Conservation (phyloP, 306 rosid genomes). For the Sophora flavescens region DNA sequence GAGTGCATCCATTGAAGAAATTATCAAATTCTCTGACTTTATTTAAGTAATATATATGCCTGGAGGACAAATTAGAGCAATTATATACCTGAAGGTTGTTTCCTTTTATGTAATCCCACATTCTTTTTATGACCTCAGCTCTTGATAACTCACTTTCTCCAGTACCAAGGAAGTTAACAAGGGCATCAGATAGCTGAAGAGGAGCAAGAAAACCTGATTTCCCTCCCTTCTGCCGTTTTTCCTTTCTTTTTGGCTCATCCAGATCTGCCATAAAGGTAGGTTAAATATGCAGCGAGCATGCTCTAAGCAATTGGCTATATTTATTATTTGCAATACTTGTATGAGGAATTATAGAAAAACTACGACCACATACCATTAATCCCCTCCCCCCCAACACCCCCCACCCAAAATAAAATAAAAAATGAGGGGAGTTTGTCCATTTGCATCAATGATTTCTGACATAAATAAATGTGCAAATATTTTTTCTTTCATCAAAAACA, state of each 20-base stretch:
- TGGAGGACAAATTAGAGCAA: constrained; percentile 34
- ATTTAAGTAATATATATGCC: constrained; percentile 31
- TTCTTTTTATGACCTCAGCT: constrained; percentile 69
- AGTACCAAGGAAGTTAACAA: constrained; percentile 70
- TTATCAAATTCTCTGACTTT: constrained; percentile 15
- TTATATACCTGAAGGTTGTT: constrained; percentile 78
- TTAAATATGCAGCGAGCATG: constrained; percentile 10
- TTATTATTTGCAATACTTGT: constrained; percentile 14
- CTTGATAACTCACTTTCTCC: constrained; percentile 76
- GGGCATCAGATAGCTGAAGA: constrained; percentile 78
- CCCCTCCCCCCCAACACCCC: constrained; percentile 3
- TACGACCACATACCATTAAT: constrained; percentile 16
- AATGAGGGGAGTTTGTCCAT: not conserved
- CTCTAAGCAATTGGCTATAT: constrained; percentile 31
- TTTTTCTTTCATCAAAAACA: not conserved
- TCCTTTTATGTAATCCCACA: constrained; percentile 82
- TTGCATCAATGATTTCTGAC: constrained; percentile 16
- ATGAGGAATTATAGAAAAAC: constrained; percentile 31
- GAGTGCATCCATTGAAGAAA: not conserved
- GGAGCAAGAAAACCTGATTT: constrained; percentile 82
- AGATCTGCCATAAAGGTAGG: constrained; percentile 50
- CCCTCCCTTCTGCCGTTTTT: constrained; percentile 74
- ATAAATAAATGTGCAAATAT: not conserved
- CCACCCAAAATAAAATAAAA: no score
- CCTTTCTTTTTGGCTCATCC: constrained; percentile 62